Evolutionary conservation across 495 filamentous ascomycete species (phyloP).

Genomic region (Amphirosellinia nigrospora): DNA sequence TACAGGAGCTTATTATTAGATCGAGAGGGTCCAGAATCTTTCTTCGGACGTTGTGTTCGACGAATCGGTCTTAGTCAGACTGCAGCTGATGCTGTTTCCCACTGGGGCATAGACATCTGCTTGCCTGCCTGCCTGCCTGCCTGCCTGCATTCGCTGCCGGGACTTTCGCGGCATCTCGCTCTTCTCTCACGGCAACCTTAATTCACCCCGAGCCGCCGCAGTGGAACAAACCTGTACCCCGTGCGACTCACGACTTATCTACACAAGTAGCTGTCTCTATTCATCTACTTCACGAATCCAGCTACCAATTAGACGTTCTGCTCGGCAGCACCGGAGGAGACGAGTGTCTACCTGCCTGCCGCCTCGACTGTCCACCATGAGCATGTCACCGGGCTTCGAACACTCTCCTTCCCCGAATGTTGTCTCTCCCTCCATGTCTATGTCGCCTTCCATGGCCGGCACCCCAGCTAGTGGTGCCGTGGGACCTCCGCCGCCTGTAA

Average conservation of each 20-base stretch:
- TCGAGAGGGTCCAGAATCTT: slow-evolving; percentile 1
- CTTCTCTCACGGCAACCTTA: slow-evolving; percentile 27
- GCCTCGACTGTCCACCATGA: slow-evolving; percentile 23
- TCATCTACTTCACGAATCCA: neutral
- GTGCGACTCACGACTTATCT: slow-evolving; percentile 13
- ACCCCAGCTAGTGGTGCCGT: slow-evolving; percentile 16
- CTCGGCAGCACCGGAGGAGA: neutral
- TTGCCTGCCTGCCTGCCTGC: slow-evolving; percentile 5
- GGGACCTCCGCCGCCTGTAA: slow-evolving; percentile 39
- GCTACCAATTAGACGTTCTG: neutral
- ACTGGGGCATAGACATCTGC: slow-evolving; percentile 17
- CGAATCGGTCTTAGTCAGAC: slow-evolving; percentile 27
- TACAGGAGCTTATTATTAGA: slow-evolving; percentile 21
- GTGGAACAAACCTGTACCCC: slow-evolving; percentile 15
- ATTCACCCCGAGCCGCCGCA: slow-evolving; percentile 24
- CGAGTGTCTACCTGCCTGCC: slow-evolving; percentile 26
- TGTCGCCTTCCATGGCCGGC: slow-evolving; percentile 25
- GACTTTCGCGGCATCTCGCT: slow-evolving; percentile 24
- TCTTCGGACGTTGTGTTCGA: slow-evolving; percentile 7
- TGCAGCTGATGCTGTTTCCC: slow-evolving; percentile 17
- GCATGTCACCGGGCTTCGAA: slow-evolving; percentile 30
- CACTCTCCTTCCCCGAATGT: slow-evolving; percentile 21
- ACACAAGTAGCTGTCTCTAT: neutral
- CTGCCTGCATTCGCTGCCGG: slow-evolving; percentile 22
- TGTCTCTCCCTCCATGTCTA: slow-evolving; percentile 20